These are phyloP conservation scores for Penstemon eatonii DNA, from an alignment of 257 asterid genomes.

Conservation along the genomic window DNA sequence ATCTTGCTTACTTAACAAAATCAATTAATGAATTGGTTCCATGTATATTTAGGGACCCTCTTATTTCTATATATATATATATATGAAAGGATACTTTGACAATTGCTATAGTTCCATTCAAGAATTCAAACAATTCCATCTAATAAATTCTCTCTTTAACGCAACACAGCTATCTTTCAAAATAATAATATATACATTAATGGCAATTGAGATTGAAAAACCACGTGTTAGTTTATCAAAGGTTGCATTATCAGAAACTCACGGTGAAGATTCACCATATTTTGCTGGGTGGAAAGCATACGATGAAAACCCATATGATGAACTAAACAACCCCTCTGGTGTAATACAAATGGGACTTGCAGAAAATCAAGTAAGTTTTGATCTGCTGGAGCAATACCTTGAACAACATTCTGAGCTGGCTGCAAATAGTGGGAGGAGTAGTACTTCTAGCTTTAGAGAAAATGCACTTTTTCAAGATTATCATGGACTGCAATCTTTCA, in stretches of 20 bases:
- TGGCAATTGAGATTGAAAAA: conserved; percentile 49
- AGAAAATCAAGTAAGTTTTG: conserved; percentile 80
- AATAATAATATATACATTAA: background rate
- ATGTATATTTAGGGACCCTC: conserved; percentile 34
- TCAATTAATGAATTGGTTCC: conserved; percentile 41
- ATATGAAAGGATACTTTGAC: conserved; percentile 1
- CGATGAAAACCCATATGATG: conserved; percentile 77
- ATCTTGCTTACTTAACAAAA: conserved; percentile 29
- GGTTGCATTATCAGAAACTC: conserved; percentile 72
- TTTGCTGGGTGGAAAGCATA: conserved; percentile 97
- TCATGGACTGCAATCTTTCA: conserved; percentile 78
- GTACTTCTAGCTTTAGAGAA: conserved; percentile 61
- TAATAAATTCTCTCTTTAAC: background rate
- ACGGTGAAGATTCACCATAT: conserved; percentile 88
- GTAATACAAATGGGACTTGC: conserved; percentile 97
- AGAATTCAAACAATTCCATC: conserved; percentile 18
- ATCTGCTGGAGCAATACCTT: conserved; percentile 68
- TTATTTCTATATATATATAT: conserved; percentile 44
- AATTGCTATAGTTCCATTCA: conserved; percentile 19
- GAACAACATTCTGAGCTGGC: conserved; percentile 43
- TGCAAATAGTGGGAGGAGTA: conserved; percentile 28
- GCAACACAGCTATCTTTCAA: background rate
- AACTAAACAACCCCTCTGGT: conserved; percentile 56
- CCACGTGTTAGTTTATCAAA: conserved; percentile 50
- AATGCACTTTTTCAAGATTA: conserved; percentile 93